phyloP scores from a whole-genome alignment of 345 rosid genomes.

The Gossypium ekmanianum region DNA sequence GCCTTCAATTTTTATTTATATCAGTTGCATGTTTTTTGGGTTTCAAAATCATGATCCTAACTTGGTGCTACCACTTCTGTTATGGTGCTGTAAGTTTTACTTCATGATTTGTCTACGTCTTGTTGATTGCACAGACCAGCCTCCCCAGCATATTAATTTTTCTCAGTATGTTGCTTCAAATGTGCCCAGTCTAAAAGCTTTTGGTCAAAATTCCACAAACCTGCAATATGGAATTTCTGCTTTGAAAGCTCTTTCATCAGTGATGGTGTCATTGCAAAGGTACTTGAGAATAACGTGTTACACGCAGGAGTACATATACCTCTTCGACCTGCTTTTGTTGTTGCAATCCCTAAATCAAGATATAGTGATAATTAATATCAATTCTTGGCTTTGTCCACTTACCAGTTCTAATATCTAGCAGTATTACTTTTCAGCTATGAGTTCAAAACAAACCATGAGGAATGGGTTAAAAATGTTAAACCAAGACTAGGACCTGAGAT shows the following conservation, averaged over 20 bases:
- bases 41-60: not conserved
- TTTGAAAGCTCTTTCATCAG: slow-evolving; percentile 69
- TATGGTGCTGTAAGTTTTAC: not conserved
- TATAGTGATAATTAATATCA: not conserved
- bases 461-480: slow-evolving; percentile 73
- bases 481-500: slow-evolving; percentile 64
- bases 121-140: slow-evolving; percentile 52
- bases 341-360: not conserved
- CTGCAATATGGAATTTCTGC: slow-evolving; percentile 46
- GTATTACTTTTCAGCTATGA: slow-evolving; percentile 54
- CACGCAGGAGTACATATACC: not conserved
- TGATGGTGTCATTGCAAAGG: slow-evolving; percentile 78
- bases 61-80: slow-evolving; percentile 7
- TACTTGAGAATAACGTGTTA: slow-evolving; percentile 20
- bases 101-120: not conserved
- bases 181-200: slow-evolving; percentile 65
- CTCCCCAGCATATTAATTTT: slow-evolving; percentile 60
- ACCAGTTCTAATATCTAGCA: not conserved
- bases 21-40: not conserved
- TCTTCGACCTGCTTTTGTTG: not conserved
- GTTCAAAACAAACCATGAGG: slow-evolving; percentile 82
- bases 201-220: slow-evolving; percentile 43
- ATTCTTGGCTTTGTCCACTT: not conserved
- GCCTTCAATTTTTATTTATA: not conserved
- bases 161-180: slow-evolving; percentile 59